Percentiles rank a stretch among this genome's conserved stretches.
Conservation (phyloP, 768 basidiomycete genomes). For the Collybiopsis luxurians region DNA sequence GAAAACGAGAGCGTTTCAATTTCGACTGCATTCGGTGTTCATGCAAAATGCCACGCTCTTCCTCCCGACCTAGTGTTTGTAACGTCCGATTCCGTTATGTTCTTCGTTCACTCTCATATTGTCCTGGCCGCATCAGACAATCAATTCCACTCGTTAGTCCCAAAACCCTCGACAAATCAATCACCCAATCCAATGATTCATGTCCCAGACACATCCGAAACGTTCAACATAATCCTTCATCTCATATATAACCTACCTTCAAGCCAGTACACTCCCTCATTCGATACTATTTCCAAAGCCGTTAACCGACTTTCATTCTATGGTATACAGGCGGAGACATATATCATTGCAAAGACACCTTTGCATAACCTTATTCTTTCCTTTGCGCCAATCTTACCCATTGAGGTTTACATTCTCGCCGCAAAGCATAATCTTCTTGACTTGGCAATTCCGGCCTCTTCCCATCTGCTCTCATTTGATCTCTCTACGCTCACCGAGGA, state of each 20-base stretch:
- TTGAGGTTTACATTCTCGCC: conserved; percentile 73
- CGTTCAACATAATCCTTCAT: conserved; percentile 74
- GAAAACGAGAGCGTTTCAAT: conserved; percentile 61
- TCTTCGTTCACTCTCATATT: conserved; percentile 69
- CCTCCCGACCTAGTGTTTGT: conserved; percentile 64
- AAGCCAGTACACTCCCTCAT: conserved; percentile 69
- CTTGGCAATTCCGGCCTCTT: conserved; percentile 72
- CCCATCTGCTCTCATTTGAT: conserved; percentile 70
- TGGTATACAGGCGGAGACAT: conserved; percentile 50
- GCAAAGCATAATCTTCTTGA: conserved; percentile 65
- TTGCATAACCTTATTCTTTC: conserved; percentile 61
- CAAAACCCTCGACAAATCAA: conserved; percentile 33
- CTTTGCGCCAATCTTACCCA: conserved; percentile 63
- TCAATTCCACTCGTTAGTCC: conserved; percentile 59
- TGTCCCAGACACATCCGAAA: conserved; percentile 55
- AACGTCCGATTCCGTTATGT: conserved; percentile 77
- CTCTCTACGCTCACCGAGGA: conserved; percentile 70
- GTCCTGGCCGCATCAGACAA: conserved; percentile 63
- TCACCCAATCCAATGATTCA: conserved; percentile 53
- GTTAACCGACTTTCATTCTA: conserved; percentile 59
- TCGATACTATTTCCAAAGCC: conserved; percentile 53
- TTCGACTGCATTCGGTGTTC: conserved; percentile 80
- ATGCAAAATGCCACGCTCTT: conserved; percentile 40
- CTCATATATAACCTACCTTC: conserved; percentile 70
- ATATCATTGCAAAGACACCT: conserved; percentile 48